Evolutionary conservation across 2,329 filamentous ascomycete genomes (phyloP), one percentile per base, ranked within the genome.

Genomic region (Coniochaeta sp.): DNA sequence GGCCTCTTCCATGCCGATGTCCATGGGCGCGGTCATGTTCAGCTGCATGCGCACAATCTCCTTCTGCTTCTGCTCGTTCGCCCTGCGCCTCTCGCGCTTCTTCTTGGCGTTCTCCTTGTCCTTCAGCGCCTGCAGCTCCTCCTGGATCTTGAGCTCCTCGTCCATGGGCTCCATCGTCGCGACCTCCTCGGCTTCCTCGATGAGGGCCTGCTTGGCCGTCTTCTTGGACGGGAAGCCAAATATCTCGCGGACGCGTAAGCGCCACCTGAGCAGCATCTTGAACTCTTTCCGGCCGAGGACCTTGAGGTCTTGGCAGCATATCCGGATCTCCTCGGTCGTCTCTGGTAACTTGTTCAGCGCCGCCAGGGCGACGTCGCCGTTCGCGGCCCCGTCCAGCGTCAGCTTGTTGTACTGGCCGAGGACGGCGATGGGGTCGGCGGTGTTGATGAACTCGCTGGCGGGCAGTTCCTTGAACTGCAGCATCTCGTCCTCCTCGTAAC

Each of bases 41-140:
- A 99, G 86, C 74, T 99, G 95, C 89, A 99, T 89, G 36, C 95
- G 87, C n/a, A 96, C 82, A 62, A 98, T 91, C 65, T 98, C 95
- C 67, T 90, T 95, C 67, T 95, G 90, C 75, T 96, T 98, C 73
- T 87, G 87, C 74, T 99, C 95, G 65, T 99, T 99, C 62, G 96
- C 92, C 67, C 83, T 90, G 65, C 93, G 84, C 66, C 89, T 86
- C 68, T 96, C 90, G 67, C 91, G 89, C 77, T 92, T 96, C 74
- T 87, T 93, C 67, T 87, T 87, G 24, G 88, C 74, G 50, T 77
- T 85, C 64, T 95, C 90, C 68, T 87, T 89, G 28, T 98, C 92
- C 65, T 89, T 90, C 69, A 98, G 79, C 3, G 82, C 82, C 67
- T 96, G 88, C 32, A 99, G 77, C 65, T 98, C 91, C 71, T 96